A percentile compares a stretch with the other conserved stretches of the same genome.
phyloP scores from a whole-genome alignment of 805 yeast species.

The Ogataea paraovalis region DNA sequence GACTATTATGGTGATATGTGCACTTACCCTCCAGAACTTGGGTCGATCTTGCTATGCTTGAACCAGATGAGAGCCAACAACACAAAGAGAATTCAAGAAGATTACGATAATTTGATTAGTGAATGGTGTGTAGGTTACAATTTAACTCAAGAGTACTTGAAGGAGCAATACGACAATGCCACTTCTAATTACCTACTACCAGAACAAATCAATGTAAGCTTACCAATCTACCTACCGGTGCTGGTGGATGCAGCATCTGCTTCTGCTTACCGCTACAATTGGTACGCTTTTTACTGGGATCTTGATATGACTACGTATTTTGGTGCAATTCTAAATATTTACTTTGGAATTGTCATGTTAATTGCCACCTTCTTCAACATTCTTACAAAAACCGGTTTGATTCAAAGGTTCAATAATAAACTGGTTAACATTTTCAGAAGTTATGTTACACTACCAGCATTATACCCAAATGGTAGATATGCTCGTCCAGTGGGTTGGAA shows the following conservation, averaged over 20 bases:
- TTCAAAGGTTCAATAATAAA: conserved; percentile 32
- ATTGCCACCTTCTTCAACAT: conserved; percentile 33
- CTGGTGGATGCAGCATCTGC: conserved; percentile 10
- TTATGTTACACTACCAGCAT: conserved; percentile 37
- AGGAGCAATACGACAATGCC: conserved; percentile 29
- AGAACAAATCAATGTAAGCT: not conserved
- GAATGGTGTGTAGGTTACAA: not conserved
- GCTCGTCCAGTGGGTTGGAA: conserved; percentile 16
- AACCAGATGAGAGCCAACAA: not conserved
- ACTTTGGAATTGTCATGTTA: conserved; percentile 38
- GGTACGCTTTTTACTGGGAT: conserved; percentile 17
- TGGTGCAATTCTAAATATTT: conserved; percentile 35
- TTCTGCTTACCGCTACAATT: conserved; percentile 5
- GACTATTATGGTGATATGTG: conserved; percentile 2
- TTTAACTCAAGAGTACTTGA: not conserved
- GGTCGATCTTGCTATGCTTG: conserved; percentile 13
- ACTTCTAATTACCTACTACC: conserved; percentile 14
- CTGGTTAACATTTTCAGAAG: conserved; percentile 33
- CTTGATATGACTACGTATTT: conserved; percentile 28
- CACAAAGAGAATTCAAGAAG: not conserved
- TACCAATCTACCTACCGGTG: conserved; percentile 15
- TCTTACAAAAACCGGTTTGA: conserved; percentile 25
- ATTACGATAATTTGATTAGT: not conserved
- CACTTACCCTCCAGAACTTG: conserved; percentile 18
- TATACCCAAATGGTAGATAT: conserved; percentile 21